Percentiles rank a stretch among this genome's conserved stretches.
Conservation (phyloP, 257 asterid genomes). For the Ligustrum vulgare region DNA sequence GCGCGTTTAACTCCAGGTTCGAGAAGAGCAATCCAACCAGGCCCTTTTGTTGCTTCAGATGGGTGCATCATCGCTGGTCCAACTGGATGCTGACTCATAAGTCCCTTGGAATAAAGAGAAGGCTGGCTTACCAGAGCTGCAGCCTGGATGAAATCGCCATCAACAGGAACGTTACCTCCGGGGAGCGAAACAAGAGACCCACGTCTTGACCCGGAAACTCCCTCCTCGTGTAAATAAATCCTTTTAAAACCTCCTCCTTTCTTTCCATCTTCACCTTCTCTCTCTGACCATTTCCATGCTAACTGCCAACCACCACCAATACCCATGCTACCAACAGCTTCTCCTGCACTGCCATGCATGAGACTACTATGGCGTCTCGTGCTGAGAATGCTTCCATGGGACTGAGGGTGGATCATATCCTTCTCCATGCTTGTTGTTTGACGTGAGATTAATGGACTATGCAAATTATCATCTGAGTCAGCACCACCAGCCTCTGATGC, state of each 20-base stretch:
- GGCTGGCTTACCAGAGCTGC: constrained; percentile 81
- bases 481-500: constrained; percentile 39
- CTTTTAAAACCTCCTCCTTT: constrained; percentile 68
- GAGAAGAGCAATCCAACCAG: constrained; percentile 60
- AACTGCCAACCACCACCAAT: constrained; percentile 88
- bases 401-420: constrained; percentile 41
- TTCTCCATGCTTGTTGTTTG: constrained; percentile 62
- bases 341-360: constrained; percentile 44
- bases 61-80: constrained; percentile 82
- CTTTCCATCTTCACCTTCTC: constrained; percentile 65
- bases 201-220: constrained; percentile 46
- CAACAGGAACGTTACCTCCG: constrained; percentile 44
- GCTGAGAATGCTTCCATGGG: constrained; percentile 44
- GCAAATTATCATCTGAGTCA: constrained; percentile 54
- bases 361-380: constrained; percentile 60
- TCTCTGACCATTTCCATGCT: constrained; percentile 77
- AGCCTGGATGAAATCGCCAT: constrained; percentile 62
- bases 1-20: constrained; percentile 85
- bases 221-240: constrained; percentile 72
- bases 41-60: constrained; percentile 43
- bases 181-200: constrained; percentile 69
- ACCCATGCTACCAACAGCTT: constrained; percentile 52
- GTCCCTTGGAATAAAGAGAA: constrained; percentile 62
- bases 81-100: constrained; percentile 43
- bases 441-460: constrained; percentile 73